These are phyloP conservation scores for Oryza officinalis DNA, from an alignment of 176 grass and related monocot species.

Conservation along the genomic window DNA sequence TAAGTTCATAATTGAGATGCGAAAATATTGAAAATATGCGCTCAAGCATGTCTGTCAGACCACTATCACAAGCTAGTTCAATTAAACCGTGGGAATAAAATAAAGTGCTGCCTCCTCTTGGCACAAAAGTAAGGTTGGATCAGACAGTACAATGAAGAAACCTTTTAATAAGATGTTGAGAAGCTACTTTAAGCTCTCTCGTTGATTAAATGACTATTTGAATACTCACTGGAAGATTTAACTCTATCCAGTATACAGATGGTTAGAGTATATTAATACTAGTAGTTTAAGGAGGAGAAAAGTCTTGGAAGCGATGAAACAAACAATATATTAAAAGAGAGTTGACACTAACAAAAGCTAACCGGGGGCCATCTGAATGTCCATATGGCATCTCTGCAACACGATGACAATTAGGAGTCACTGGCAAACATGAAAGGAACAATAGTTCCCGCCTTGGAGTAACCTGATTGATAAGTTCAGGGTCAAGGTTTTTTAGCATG, in stretches of 20 bases:
- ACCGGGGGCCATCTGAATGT: conserved; percentile 69
- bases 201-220: conserved; percentile 21
- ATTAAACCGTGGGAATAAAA: conserved; percentile 29
- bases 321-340: background rate
- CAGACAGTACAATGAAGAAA: background rate
- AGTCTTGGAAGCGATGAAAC: conserved; percentile 18
- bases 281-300: conserved; percentile 8
- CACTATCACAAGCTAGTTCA: background rate
- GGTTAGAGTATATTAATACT: background rate
- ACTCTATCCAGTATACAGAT: conserved; percentile 24
- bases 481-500: conserved; percentile 70
- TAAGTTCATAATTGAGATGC: conserved; percentile 26
- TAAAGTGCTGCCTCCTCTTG: conserved; percentile 17
- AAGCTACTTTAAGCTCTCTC: conserved; percentile 13
- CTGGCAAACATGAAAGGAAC: conserved; percentile 78
- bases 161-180: background rate
- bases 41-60: conserved; percentile 20
- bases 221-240: conserved; percentile 29
- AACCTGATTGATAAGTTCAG: conserved; percentile 67
- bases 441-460: conserved; percentile 61
- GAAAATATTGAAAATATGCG: conserved; percentile 3
- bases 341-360: conserved; percentile 75
- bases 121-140: conserved; percentile 11
- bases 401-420: conserved; percentile 84
- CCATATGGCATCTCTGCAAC: conserved; percentile 62